Evolutionary conservation across 495 filamentous ascomycete species (phyloP).

Genomic region (Xylaria telfairii): DNA sequence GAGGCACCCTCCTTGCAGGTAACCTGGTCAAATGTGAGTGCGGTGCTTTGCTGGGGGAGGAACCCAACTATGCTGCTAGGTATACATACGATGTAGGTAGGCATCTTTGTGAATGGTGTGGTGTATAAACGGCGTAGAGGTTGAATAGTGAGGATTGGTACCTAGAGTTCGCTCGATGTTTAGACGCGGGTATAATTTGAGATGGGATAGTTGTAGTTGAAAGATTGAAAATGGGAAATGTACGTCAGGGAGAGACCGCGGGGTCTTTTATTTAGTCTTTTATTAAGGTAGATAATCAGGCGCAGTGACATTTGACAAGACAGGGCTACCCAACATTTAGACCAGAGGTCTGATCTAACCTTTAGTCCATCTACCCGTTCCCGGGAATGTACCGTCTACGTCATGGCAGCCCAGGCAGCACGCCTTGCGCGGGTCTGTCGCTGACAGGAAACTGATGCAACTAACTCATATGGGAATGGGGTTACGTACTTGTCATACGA

Average conservation of each 20-base stretch:
- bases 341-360: too few species aligned
- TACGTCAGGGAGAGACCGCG: conserved; percentile 1
- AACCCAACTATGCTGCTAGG: neutral
- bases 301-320: neutral
- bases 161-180: neutral
- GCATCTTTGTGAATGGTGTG: conserved; percentile 59
- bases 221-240: neutral
- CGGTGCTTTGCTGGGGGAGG: neutral
- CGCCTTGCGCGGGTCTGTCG: neutral
- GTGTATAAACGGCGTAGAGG: conserved; percentile 29
- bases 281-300: too few species aligned
- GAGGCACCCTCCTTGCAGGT: conserved; percentile 74
- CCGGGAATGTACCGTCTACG: conserved; percentile 19
- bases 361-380: conserved; percentile 12
- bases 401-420: conserved; percentile 19
- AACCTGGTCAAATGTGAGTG: conserved; percentile 58
- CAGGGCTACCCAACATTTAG: too few species aligned
- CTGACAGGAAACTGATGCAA: neutral
- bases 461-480: neutral
- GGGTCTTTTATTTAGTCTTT: conserved; percentile 25
- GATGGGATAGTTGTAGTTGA: neutral
- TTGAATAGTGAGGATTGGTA: conserved; percentile 10
- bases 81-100: conserved; percentile 72
- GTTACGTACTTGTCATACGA: conserved; percentile 19
- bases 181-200: neutral